Evolutionary conservation across 148 eudicot genomes (phyloP).

Genomic region (Rhododendron molle): DNA sequence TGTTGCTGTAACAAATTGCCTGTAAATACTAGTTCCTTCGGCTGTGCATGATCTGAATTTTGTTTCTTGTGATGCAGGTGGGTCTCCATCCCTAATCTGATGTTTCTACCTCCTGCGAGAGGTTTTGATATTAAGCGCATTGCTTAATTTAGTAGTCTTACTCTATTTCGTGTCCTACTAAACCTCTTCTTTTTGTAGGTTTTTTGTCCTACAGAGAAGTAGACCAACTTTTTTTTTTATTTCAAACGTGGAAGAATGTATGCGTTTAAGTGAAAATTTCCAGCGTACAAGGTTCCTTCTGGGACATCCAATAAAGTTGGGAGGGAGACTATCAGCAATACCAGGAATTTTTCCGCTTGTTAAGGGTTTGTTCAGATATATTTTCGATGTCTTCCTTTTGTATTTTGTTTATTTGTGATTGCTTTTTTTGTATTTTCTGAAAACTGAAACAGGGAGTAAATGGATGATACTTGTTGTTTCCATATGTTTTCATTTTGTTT

Average conservation of each 20-base stretch:
- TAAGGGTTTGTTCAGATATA: background rate
- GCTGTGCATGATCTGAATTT: background rate
- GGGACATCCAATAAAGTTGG: background rate
- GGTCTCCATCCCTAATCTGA: background rate
- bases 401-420: background rate
- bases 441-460: background rate
- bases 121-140: background rate
- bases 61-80: background rate
- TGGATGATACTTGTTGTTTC: background rate
- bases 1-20: background rate
- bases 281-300: background rate
- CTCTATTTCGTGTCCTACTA: background rate
- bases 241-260: background rate
- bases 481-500: background rate
- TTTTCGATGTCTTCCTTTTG: background rate
- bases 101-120: background rate
- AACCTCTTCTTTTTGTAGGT: background rate
- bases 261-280: background rate
- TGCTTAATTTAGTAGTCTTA: background rate
- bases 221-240: background rate
- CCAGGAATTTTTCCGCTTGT: background rate
- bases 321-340: background rate
- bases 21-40: background rate
- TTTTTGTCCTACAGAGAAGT: background rate
- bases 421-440: background rate